Base-by-base conservation (phyloP, 148 eudicot species). In the Oxyria digyna region DNA sequence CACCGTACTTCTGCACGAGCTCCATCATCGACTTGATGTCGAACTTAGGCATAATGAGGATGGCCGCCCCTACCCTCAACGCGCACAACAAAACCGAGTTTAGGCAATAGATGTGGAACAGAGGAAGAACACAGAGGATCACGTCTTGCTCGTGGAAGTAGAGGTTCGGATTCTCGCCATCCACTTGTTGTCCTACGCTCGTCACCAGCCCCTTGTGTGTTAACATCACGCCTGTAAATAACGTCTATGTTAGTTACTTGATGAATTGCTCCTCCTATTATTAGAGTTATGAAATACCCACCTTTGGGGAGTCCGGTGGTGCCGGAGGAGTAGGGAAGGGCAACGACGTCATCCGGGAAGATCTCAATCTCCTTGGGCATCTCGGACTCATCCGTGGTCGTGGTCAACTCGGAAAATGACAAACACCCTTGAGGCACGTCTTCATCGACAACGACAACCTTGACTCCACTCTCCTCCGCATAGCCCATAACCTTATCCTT, bases 231-330 rank as follows among this genome's bases (percentile, higher is more conserved):
- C 97, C 73, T 70, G 54, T 8, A 0, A 13, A 35, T 6, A 35
- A 2, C 0, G 8, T 38, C 8, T 38, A 2, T 1, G 8, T 38
- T 38, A 4, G 4, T 0, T n/a, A 38, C 8, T 38, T 38, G 4
- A 38, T 38, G 9, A 38, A 38, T 38, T 38, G n/a, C n/a, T n/a
- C n/a, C n/a, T n/a, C n/a, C n/a, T n/a, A n/a, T n/a, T n/a, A n/a
- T n/a, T 38, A 10, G 3, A 38, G 41, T 38, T 1, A 10, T 38
- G 6, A 2, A 38, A 7, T 38, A 7, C 8, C 41, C 55, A 59
- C 73, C 97, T 73, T 91, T 91, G 6, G 97, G 96, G 10, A 91
- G 76, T 0, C 97, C 96, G 0, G 97, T 91, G 6, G 97, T 91
- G 3, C 97, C 97, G 0, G 97, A 91, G 0, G 97, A 91, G 57